phyloP scores from a whole-genome alignment of 1,284 basidiomycete species.

The Papiliotrema fonsecae region DNA sequence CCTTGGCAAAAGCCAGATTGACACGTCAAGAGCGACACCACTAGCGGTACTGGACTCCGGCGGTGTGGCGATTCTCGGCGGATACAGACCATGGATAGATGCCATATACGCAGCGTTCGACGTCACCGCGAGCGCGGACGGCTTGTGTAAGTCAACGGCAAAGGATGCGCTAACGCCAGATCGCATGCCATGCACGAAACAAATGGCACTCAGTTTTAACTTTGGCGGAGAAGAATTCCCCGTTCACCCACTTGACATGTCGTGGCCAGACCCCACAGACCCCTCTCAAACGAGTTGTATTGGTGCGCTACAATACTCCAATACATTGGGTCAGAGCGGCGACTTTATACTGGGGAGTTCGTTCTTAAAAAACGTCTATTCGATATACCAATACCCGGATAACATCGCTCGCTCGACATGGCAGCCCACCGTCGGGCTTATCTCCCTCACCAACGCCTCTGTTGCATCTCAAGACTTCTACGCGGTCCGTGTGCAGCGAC shows the following conservation, averaged over 20 bases:
- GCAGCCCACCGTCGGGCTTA: conserved; percentile 43
- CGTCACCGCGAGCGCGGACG: conserved; percentile 32
- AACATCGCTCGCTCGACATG: conserved; percentile 25
- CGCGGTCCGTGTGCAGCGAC: conserved; percentile 36
- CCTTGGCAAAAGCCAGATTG: conserved; percentile 27
- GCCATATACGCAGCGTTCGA: conserved; percentile 38
- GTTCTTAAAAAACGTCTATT: conserved; percentile 48
- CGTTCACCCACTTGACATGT: conserved; percentile 47
- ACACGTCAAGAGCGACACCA: conserved; percentile 22
- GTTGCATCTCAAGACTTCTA: conserved; percentile 44
- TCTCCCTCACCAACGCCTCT: conserved; percentile 40
- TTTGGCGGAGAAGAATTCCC: conserved; percentile 34
- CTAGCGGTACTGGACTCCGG: conserved; percentile 46
- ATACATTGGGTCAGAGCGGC: conserved; percentile 25
- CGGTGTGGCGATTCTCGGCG: conserved; percentile 41
- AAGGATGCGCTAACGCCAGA: conserved; percentile 15
- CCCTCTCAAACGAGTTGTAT: conserved; percentile 34
- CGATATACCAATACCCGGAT: conserved; percentile 46
- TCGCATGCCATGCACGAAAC: conserved; percentile 43
- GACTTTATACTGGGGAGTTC: conserved; percentile 46
- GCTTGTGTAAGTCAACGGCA: conserved; percentile 27
- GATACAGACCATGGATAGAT: conserved; percentile 28
- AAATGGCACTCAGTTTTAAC: conserved; percentile 38
- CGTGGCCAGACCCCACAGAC: conserved; percentile 35
- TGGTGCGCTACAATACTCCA: conserved; percentile 42